Base-by-base conservation (phyloP, 2,329 filamentous ascomycete genomes). In the Colletotrichum horii region DNA sequence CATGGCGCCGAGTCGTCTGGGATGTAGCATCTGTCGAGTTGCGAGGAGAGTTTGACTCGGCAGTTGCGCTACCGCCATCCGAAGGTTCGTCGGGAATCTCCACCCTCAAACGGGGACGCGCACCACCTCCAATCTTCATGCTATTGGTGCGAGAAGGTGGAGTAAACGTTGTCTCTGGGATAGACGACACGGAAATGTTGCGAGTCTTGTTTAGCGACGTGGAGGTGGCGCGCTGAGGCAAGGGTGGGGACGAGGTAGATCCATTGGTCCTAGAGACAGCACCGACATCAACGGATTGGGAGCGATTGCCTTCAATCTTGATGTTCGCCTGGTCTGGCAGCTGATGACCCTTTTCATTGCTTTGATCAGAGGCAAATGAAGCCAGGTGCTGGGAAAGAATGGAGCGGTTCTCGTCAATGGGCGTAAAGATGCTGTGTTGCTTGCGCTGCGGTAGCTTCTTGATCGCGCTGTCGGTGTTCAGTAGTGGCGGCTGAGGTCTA, bases 61-160 rank as follows among this genome's bases (percentile, higher is more conserved):
- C 95, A 4, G 94, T 95, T 61, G 92, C 94, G 76, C 91, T 94
- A 73, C 93, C 95, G 60, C 87, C 87, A 79, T 98, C 95, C 12
- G 95, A 97, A 55, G 93, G 92, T 80, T 98, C 97, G 78, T 96
- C 96, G 1, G 97, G 97, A 80, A 99, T 99, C 82, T 98, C 96
- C 6, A 99, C 95, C 79, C 95, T 98, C 62, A 99, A 88, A 69
- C 95, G 92, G 4, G 97, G 97, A 70, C 96, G 91, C 80, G 94
- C 93, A 11, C 92, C 92, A 71, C 91, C 92, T 14, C 89, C 86
- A 28, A 91, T 87, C 78, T 93, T 91, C 75, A 94, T 86, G 78
- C 95, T 97, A 81, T 95, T 96, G n/a, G 94, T 93, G 48, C 95
- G 91, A 24, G 93, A 93, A 0, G 95, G 94, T 8, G 94, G 94